Evolutionary conservation across 257 asterid species (phyloP).

Genomic region (Solanum bulbocastanum): DNA sequence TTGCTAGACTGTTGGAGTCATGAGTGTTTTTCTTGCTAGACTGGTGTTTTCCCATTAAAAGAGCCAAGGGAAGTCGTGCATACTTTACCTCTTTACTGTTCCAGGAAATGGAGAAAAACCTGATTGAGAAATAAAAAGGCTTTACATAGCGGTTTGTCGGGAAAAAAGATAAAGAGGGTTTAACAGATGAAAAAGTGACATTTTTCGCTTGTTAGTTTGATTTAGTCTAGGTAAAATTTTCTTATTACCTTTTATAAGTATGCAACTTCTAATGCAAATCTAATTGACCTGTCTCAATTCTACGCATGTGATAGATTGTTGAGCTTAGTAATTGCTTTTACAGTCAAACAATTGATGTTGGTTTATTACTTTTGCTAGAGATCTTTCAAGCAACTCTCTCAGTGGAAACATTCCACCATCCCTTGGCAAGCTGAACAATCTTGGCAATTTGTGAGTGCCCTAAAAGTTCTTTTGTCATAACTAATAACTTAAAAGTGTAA

Average conservation of each 20-base stretch:
- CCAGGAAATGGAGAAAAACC: neutral
- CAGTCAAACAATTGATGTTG: slow-evolving; percentile 8
- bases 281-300: neutral
- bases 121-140: neutral
- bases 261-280: neutral
- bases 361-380: slow-evolving; percentile 40
- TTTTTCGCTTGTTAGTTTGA: neutral
- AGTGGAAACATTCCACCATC: slow-evolving; percentile 90
- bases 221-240: neutral
- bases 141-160: neutral
- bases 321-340: neutral
- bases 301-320: neutral
- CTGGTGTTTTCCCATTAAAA: neutral
- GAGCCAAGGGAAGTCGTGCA: neutral
- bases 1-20: neutral
- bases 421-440: slow-evolving; percentile 76
- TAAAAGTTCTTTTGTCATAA: neutral
- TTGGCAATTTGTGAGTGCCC: slow-evolving; percentile 59
- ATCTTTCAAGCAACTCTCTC: slow-evolving; percentile 93
- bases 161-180: neutral
- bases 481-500: neutral
- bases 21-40: neutral
- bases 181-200: neutral
- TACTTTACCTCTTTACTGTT: neutral
- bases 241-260: neutral